Conservation (phyloP, 2,329 filamentous ascomycete species). For the Aspergillus ruber region DNA sequence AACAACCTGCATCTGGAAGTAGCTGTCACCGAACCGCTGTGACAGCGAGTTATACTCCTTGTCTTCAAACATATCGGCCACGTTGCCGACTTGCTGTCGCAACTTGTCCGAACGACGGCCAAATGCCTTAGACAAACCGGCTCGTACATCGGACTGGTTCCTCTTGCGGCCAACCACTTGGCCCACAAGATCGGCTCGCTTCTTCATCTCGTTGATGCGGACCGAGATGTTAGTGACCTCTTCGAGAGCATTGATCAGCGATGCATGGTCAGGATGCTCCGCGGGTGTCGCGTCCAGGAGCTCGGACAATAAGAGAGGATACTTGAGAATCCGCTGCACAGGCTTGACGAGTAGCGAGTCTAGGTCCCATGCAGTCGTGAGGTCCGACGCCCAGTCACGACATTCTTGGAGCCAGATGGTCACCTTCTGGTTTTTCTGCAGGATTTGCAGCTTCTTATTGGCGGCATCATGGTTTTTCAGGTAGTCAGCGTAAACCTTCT, state of each 20-base stretch:
- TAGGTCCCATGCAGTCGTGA: slow-evolving; percentile 90
- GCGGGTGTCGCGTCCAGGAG: slow-evolving; percentile 71
- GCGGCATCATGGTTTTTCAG: slow-evolving; percentile 60
- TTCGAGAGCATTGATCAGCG: slow-evolving; percentile 65
- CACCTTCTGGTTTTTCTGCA: slow-evolving; percentile 52
- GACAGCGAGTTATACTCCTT: slow-evolving; percentile 71
- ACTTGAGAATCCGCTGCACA: slow-evolving; percentile 89
- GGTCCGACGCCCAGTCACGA: slow-evolving; percentile 81
- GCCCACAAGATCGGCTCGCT: slow-evolving; percentile 85
- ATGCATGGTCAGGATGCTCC: slow-evolving; percentile 73
- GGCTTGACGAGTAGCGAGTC: slow-evolving; percentile 97
- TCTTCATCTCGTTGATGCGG: slow-evolving; percentile 89
- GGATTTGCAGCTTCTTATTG: slow-evolving; percentile 52
- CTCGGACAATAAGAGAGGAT: slow-evolving; percentile 76
- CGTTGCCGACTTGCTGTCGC: slow-evolving; percentile 58
- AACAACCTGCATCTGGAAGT: slow-evolving; percentile 84
- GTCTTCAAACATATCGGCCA: slow-evolving; percentile 67
- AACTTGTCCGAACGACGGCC: slow-evolving; percentile 82
- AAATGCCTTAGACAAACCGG: slow-evolving; percentile 82
- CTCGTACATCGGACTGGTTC: slow-evolving; percentile 80
- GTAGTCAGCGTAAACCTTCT: slow-evolving; percentile 59
- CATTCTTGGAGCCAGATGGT: slow-evolving; percentile 86
- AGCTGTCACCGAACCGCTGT: slow-evolving; percentile 86
- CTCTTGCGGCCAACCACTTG: slow-evolving; percentile 80
- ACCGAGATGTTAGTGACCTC: slow-evolving; percentile 58